These are phyloP conservation scores for Fusarium napiforme DNA, from an alignment of 2,329 filamentous ascomycete genomes.

Conservation along the genomic window DNA sequence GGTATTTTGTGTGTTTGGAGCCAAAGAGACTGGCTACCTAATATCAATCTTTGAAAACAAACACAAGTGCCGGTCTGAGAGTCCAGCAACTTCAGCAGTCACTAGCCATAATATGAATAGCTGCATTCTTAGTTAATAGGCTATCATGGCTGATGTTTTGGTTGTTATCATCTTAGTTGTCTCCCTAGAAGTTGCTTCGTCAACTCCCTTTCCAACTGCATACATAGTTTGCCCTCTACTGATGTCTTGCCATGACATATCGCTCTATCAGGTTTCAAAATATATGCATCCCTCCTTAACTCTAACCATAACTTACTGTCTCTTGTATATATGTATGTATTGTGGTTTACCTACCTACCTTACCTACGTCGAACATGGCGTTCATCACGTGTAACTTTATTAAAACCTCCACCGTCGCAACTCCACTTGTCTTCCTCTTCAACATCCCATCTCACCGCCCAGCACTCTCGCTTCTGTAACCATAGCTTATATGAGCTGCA, in stretches of 20 bases:
- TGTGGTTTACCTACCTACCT: neutral
- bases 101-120: conserved; percentile 1
- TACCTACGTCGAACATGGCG: conserved; percentile 10
- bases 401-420: conserved; percentile 15
- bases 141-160: conserved; percentile 9
- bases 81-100: conserved; percentile 9
- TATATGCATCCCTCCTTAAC: neutral
- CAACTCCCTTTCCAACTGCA: conserved; percentile 1
- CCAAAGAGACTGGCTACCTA: neutral
- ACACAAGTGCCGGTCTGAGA: conserved; percentile 13
- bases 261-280: neutral
- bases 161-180: neutral
- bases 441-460: conserved; percentile 27
- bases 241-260: conserved; percentile 7
- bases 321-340: neutral
- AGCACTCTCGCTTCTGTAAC: conserved; percentile 9
- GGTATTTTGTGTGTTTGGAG: neutral
- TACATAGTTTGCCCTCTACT: neutral
- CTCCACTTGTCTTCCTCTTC: neutral
- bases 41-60: neutral
- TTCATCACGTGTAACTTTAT: conserved; percentile 28
- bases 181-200: conserved; percentile 20
- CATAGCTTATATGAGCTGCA: conserved; percentile 26
- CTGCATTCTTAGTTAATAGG: neutral
- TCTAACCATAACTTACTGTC: neutral